A percentile compares a stretch with the other conserved stretches of the same genome.
Conservation (phyloP, 306 rosid genomes). For the Ammopiptanthus mongolicus region DNA sequence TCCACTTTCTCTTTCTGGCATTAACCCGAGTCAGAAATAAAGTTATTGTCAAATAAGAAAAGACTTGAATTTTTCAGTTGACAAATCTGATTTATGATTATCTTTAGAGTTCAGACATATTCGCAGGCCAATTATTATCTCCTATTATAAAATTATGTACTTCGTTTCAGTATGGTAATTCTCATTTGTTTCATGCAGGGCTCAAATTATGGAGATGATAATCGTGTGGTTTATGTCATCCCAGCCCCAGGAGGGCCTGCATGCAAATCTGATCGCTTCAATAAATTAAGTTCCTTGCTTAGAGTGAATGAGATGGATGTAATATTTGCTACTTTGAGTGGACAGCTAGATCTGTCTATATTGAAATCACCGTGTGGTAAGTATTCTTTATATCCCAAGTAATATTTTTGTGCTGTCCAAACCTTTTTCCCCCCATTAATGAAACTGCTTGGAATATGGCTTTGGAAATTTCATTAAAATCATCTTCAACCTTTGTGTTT, state of each 20-base stretch:
- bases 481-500: background rate
- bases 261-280: conserved; percentile 35
- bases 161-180: conserved; percentile 1
- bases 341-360: conserved; percentile 58
- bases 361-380: conserved; percentile 71
- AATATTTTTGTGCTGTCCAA: background rate
- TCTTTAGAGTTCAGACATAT: background rate
- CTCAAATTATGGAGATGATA: conserved; percentile 45
- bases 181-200: conserved; percentile 44
- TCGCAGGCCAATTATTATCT: background rate
- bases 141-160: background rate
- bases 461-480: conserved; percentile 4
- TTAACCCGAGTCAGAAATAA: background rate
- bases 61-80: background rate
- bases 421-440: background rate
- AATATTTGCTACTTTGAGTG: conserved; percentile 62
- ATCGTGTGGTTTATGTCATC: conserved; percentile 51
- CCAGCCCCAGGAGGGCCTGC: conserved; percentile 59
- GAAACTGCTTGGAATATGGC: conserved; percentile 1
- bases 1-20: background rate
- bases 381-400: conserved; percentile 22
- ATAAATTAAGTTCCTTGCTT: conserved; percentile 47
- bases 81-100: background rate
- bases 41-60: background rate
- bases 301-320: conserved; percentile 58